These are phyloP conservation scores for Botrytis deweyae DNA, from an alignment of 2,329 filamentous ascomycete species.

Conservation along the genomic window DNA sequence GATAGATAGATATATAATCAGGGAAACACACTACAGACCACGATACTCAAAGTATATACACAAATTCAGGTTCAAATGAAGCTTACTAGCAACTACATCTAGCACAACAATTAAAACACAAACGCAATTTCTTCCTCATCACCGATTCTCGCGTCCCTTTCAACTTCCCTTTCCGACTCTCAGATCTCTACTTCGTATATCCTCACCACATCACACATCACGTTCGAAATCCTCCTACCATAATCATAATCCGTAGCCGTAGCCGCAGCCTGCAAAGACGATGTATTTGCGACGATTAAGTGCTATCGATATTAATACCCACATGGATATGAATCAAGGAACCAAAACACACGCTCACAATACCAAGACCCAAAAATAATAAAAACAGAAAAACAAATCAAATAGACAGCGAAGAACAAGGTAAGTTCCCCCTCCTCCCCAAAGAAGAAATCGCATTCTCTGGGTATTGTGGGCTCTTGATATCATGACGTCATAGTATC, in stretches of 20 bases:
- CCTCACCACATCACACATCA: not conserved
- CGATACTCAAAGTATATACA: too few species aligned
- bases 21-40: too few species aligned
- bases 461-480: fast-evolving
- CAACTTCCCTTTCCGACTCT: too few species aligned
- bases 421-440: too few species aligned
- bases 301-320: not conserved
- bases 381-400: not conserved
- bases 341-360: too few species aligned
- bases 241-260: too few species aligned
- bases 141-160: too few species aligned
- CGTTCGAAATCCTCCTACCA: not conserved
- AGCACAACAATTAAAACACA: too few species aligned
- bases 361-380: fast-evolving
- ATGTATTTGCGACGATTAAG: not conserved
- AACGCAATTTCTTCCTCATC: too few species aligned
- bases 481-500: not conserved
- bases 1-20: fast-evolving
- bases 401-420: not conserved
- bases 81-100: too few species aligned
- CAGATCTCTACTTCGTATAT: too few species aligned
- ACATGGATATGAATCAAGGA: not conserved
- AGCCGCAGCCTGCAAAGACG: not conserved
- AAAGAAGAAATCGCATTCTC: not conserved
- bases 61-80: too few species aligned